A percentile compares a stretch with the other conserved stretches of the same genome.
Conservation (phyloP, 1,284 basidiomycete species). For the Trametes sp. region DNA sequence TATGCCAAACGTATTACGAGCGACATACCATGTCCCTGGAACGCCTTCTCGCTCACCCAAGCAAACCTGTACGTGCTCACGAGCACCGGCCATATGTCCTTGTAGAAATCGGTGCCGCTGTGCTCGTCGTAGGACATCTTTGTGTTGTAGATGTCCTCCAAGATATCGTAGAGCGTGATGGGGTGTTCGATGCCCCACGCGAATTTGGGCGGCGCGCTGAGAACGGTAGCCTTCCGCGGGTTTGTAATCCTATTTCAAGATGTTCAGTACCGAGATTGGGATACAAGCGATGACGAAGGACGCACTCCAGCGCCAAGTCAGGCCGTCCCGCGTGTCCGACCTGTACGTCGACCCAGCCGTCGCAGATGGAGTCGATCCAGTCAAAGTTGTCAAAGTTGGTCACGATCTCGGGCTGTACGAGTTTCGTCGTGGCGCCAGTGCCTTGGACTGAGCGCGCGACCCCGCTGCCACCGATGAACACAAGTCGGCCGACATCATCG, state of each 20-base stretch:
- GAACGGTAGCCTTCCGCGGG: conserved; percentile 35
- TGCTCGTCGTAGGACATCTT: conserved; percentile 23
- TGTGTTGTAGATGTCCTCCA: conserved; percentile 43
- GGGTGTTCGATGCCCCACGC: conserved; percentile 41
- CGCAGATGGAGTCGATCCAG: conserved; percentile 37
- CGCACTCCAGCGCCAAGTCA: neutral
- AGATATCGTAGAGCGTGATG: conserved; percentile 43
- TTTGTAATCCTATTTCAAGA: neutral
- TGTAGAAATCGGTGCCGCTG: conserved; percentile 35
- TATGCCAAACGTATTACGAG: neutral
- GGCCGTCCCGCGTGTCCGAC: conserved; percentile 12
- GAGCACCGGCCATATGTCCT: conserved; percentile 44
- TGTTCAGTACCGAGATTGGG: too few relatives aligned
- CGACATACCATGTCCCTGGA: conserved; percentile 33
- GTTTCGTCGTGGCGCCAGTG: neutral
- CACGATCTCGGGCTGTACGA: conserved; percentile 29
- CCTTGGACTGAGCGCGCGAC: conserved; percentile 25
- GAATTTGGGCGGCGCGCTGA: conserved; percentile 43
- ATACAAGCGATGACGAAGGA: too few relatives aligned
- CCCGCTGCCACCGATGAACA: conserved; percentile 35
- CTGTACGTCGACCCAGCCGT: conserved; percentile 32
- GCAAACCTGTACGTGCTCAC: conserved; percentile 28
- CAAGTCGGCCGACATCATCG: conserved; percentile 32
- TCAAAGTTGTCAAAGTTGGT: conserved; percentile 36
- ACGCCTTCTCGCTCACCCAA: conserved; percentile 35